Base-by-base conservation (phyloP, 495 filamentous ascomycete genomes). In the Aspergillus cristatus region DNA sequence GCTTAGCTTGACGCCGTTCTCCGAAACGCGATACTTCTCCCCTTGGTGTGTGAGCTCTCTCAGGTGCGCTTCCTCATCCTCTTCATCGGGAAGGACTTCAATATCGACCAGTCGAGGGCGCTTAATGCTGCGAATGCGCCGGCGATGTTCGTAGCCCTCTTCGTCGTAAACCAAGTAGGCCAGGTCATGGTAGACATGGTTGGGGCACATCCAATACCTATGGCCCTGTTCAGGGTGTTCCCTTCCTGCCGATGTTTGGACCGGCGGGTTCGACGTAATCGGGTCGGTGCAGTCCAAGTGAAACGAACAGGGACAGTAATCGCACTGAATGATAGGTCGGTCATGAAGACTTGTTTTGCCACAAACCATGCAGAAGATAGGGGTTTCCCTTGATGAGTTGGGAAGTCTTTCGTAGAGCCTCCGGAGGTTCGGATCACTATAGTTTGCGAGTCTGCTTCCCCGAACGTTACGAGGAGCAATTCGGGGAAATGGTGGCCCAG, bases 251-350 rank as follows among this genome's bases (percentile, higher is more conserved):
- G 20, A 24, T 24, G 20, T 24, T 35, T 67, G 67, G 36, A 55
- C 60, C 3, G 90, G 89, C 11, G 85, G 83, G 34, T 78, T 72
- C 18, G 88, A 78, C 53, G 89, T 54, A 18, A 93, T 93, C 2
- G 86, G 84, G 53, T 88, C 77, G 12, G 91, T 63, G 59, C 91
- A 98, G 61, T 97, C 90, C 12, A 96, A 63, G 62, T 98, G 91
- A 78, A 87, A 98, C 24, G 72, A 71, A 15, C 82, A 66, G 2
- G 72, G 71, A 55, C 91, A 98, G 45, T 78, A 81, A 48, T 85
- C 85, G 61, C 88, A 95, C 5, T 79, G 73, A 40, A 93, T 77
- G 30, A 90, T 86, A 41, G 76, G 67, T 12, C 74, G 62, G 49
- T 62, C 63, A 36, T 70, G 68, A 11, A 70, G 48, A 18, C 75